Evolutionary conservation across 1,139 yeast species (phyloP).

Genomic region (Blastobotrys indianensis): DNA sequence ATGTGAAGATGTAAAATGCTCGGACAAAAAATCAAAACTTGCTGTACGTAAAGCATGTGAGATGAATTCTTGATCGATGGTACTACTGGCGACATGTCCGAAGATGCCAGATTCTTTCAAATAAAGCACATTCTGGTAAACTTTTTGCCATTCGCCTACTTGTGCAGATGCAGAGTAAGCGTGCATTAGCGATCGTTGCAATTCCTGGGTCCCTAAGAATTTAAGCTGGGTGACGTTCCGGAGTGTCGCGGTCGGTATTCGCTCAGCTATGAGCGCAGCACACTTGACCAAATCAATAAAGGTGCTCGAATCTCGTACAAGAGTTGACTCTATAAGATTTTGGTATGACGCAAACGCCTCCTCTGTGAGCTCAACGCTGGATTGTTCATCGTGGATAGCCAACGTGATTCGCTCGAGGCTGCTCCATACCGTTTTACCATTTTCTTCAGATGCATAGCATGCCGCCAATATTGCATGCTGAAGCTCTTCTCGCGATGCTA

Average conservation of each 20-base stretch:
- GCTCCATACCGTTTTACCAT: too few species aligned
- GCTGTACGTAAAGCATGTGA: constrained; percentile 16
- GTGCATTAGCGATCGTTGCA: too few species aligned
- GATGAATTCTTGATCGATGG: constrained; percentile 16
- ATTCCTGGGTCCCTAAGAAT: constrained; percentile 8
- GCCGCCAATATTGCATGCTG: constrained; percentile 17
- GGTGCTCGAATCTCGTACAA: too few species aligned
- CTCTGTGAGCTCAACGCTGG: not conserved
- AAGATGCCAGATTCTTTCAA: constrained; percentile 2
- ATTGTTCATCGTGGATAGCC: not conserved
- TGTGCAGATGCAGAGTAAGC: too few species aligned
- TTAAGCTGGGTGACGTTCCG: constrained; percentile 11
- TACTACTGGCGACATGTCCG: not conserved
- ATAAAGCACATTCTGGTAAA: not conserved
- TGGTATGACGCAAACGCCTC: constrained; percentile 1
- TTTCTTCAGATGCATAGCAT: constrained; percentile 15
- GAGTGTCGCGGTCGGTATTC: constrained; percentile 10
- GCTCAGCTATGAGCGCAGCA: constrained; percentile 10
- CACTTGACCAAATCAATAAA: constrained; percentile 11
- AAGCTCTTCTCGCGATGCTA: constrained; percentile 9
- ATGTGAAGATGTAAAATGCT: constrained; percentile 8
- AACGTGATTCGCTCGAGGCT: too few species aligned
- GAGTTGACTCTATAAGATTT: constrained; percentile 5
- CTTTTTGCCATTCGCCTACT: not conserved
- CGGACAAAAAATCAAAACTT: constrained; percentile 22